Evolutionary conservation across 2,329 filamentous ascomycete species (phyloP).

Genomic region (Eutypa lata): DNA sequence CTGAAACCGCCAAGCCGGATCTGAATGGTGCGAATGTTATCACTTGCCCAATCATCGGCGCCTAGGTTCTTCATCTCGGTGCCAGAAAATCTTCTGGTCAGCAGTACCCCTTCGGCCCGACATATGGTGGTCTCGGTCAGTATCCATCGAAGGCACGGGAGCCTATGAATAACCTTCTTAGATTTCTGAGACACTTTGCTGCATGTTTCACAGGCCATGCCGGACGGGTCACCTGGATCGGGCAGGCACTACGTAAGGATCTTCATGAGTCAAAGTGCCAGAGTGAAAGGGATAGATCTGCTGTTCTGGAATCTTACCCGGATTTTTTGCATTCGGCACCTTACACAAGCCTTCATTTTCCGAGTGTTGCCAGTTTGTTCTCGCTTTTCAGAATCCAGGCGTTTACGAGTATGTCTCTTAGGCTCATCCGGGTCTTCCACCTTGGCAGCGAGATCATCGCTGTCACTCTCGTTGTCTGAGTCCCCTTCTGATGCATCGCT

Average conservation of each 20-base stretch:
- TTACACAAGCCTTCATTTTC: conserved; percentile 37
- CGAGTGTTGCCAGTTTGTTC: conserved; percentile 34
- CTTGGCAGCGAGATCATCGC: background rate
- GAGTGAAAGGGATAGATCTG: background rate
- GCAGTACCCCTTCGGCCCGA: conserved; percentile 39
- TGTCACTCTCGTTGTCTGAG: no score
- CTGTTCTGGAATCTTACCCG: conserved; percentile 31
- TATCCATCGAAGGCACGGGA: conserved; percentile 42
- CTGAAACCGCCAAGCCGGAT: conserved; percentile 37
- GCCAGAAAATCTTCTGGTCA: conserved; percentile 42
- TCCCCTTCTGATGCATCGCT: no score
- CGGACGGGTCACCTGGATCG: conserved; percentile 27
- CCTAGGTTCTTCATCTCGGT: conserved; percentile 38
- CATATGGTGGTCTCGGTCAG: conserved; percentile 38
- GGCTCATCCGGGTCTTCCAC: background rate
- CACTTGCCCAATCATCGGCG: conserved; percentile 26
- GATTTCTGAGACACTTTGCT: conserved; percentile 34
- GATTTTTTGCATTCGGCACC: conserved; percentile 43
- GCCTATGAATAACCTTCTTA: conserved; percentile 44
- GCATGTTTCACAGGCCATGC: conserved; percentile 38
- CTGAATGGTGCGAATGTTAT: conserved; percentile 29
- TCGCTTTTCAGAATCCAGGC: conserved; percentile 14
- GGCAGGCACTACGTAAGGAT: conserved; percentile 32
- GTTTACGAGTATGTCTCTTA: background rate
- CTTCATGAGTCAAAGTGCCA: background rate